Base-by-base conservation (phyloP, 805 yeast genomes). In the Kurtzmaniella cleridarum region DNA sequence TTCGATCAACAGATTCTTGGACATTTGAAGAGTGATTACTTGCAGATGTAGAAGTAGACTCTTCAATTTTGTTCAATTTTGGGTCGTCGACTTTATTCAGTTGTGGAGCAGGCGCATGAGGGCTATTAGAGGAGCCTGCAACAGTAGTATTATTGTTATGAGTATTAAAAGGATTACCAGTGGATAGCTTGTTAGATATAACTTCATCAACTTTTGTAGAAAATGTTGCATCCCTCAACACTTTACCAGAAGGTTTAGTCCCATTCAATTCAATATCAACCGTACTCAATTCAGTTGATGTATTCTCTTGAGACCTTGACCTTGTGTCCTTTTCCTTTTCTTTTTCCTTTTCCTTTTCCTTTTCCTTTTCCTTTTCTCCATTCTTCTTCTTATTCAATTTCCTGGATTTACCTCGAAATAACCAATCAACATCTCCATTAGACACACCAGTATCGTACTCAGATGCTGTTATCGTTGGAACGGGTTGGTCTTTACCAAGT, bases 341-440 rank as follows among this genome's bases (percentile, higher is more conserved):
- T 54, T 38, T 63, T 9, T 59, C 51, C 41, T 24, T 26, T 5
- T 23, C 27, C 23, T 29, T 35, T 6, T 38, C 42, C 31, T 37
- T 42, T 15, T 47, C 45, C 6, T 30, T 36, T 36, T 39, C 33
- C n/a, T n/a, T 30, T 27, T 37, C 40, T 18, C 30, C 40, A 36
- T 54, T 60, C 60, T 60, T 54, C 47, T 67, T 71, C 47, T 73
- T 74, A 30, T 73, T 62, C 35, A 73, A 53, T 45, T 75, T 78
- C 60, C 75, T 78, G 30, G 81, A 79, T 54, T 81, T 81, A n/a
- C 90, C 90, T 50, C 88, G 69, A 54, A 84, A 84, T 20, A 85
- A 65, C 95, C 95, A 85, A 53, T 84, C 95, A 10, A 85, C 89
- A 48, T 84, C 91, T 32, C 85, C 82, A 50, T 81, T 79, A 37